Percentiles rank a stretch among this genome's conserved stretches.
These are phyloP conservation scores for Geotrichum europaeum DNA, from an alignment of 1,139 yeast species.

Conservation along the genomic window DNA sequence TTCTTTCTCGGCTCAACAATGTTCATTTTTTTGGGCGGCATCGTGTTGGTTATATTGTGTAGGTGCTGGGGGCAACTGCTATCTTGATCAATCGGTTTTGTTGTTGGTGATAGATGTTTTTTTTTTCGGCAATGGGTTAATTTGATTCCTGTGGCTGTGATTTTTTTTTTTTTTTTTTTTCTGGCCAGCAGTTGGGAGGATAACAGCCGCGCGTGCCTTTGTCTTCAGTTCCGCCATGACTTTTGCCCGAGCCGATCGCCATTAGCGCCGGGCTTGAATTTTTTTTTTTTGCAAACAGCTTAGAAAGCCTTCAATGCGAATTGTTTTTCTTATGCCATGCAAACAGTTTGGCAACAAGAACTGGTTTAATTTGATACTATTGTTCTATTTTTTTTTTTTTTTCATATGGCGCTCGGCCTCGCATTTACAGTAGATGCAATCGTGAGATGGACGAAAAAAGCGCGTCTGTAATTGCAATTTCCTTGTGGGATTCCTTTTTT, in stretches of 20 bases:
- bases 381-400: not conserved
- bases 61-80: not conserved
- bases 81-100: not conserved
- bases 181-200: not conserved
- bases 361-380: not conserved
- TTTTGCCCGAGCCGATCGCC: not conserved
- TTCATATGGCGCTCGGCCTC: not conserved
- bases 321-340: no score
- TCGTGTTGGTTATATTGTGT: not conserved
- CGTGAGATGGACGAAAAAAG: not conserved
- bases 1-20: conserved; percentile 8
- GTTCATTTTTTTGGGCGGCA: conserved; percentile 14
- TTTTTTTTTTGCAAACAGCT: not conserved
- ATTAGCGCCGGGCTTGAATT: not conserved
- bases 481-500: no score
- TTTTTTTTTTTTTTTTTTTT: not conserved
- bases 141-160: not conserved
- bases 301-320: not conserved
- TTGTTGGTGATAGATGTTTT: not conserved
- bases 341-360: not conserved
- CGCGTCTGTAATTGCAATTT: not conserved
- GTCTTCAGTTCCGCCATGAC: not conserved
- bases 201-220: not conserved
- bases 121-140: no score
- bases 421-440: not conserved